Evolutionary conservation across 106 monocot species (phyloP).

Genomic region (Apostasia shenzhenica): DNA sequence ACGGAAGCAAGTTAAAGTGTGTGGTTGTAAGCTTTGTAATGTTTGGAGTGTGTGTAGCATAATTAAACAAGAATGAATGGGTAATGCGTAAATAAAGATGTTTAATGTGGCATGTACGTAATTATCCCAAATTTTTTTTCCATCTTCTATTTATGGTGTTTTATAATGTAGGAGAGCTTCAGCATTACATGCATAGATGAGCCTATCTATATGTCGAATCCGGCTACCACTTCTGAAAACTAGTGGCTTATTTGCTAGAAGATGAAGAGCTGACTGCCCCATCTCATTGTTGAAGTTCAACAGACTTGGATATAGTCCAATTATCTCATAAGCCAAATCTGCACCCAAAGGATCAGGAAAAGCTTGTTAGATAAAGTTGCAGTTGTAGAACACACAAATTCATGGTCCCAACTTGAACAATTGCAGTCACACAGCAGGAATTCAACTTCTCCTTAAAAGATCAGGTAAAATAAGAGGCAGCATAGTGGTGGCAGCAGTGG

Average conservation of each 20-base stretch:
- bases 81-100: too few relatives aligned
- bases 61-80: too few relatives aligned
- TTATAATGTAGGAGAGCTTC: too few relatives aligned
- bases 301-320: background rate
- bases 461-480: background rate
- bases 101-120: too few relatives aligned
- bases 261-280: slow-evolving; percentile 14
- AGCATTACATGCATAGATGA: slow-evolving; percentile 8
- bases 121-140: too few relatives aligned
- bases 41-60: too few relatives aligned
- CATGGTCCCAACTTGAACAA: too few relatives aligned
- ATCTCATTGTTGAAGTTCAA: slow-evolving; percentile 13
- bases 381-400: too few relatives aligned
- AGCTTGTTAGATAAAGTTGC: too few relatives aligned
- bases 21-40: too few relatives aligned
- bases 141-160: too few relatives aligned
- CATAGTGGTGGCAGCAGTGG: background rate
- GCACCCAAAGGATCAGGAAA: background rate
- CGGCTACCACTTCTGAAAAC: slow-evolving; percentile 10
- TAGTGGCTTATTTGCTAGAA: slow-evolving; percentile 8
- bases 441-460: background rate
- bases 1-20: too few relatives aligned
- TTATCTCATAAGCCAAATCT: slow-evolving; percentile 15
- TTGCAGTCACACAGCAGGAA: background rate
- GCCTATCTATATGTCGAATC: background rate